phyloP scores from a whole-genome alignment of 177 flowering plant species.

The Telopea speciosissima region DNA sequence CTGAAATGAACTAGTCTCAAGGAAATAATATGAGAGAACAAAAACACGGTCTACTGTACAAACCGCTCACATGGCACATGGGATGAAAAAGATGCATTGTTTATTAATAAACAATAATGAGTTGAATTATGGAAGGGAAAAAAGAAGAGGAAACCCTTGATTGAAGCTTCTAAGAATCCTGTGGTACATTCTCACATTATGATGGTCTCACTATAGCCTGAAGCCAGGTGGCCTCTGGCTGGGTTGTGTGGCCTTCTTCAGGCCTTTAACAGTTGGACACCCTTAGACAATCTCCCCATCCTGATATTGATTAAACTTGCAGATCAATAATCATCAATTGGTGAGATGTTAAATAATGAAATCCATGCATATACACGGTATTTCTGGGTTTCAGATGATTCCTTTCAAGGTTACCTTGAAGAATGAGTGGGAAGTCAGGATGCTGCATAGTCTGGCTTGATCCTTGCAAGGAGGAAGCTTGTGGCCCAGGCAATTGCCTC shows the following conservation, averaged over 20 bases:
- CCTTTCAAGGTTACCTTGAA: slow-evolving; percentile 30
- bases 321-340: neutral
- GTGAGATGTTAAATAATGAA: neutral
- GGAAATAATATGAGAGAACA: neutral
- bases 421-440: slow-evolving; percentile 16
- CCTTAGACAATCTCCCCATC: neutral
- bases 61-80: neutral
- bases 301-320: neutral
- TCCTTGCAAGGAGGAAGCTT: slow-evolving; percentile 13
- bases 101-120: too few relatives aligned
- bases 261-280: neutral
- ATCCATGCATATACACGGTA: neutral
- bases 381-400: neutral
- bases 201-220: neutral
- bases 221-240: neutral
- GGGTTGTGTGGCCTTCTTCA: neutral
- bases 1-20: neutral
- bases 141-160: neutral
- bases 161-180: neutral
- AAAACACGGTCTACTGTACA: neutral
- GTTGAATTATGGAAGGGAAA: neutral
- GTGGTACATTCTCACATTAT: neutral
- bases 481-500: slow-evolving; percentile 18
- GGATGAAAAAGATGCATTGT: neutral
- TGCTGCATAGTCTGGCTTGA: slow-evolving; percentile 17